A percentile compares a stretch with the other conserved stretches of the same genome.
Conservation (phyloP, 176 grass and related monocot species). For the Carex pumila region DNA sequence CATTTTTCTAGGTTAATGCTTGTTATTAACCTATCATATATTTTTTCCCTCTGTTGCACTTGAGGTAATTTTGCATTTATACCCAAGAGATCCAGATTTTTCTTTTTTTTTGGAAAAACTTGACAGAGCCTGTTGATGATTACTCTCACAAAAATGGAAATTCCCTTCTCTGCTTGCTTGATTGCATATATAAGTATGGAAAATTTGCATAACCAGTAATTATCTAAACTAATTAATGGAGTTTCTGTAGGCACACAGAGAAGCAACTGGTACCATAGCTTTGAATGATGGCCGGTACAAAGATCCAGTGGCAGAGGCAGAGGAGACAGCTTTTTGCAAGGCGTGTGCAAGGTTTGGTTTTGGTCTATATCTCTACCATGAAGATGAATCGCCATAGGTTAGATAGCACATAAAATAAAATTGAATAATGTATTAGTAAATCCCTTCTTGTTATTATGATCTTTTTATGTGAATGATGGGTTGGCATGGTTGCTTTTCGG, state of each 20-base stretch:
- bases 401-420: slow-evolving; percentile 2
- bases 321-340: slow-evolving; percentile 56
- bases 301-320: slow-evolving; percentile 44
- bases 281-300: slow-evolving; percentile 37
- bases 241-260: slow-evolving; percentile 42
- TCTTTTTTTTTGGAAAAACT: no score
- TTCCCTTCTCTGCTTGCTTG: no score
- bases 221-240: not conserved
- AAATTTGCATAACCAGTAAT: not conserved
- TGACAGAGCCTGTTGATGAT: no score
- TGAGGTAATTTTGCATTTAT: not conserved
- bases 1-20: not conserved
- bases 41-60: not conserved
- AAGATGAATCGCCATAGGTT: slow-evolving; percentile 34
- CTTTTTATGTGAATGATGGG: not conserved
- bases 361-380: slow-evolving; percentile 55
- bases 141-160: no score
- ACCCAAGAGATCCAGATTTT: not conserved
- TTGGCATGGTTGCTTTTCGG: not conserved
- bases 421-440: slow-evolving; percentile 10
- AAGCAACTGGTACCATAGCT: slow-evolving; percentile 55
- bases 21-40: not conserved
- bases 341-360: slow-evolving; percentile 56
- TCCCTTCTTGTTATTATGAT: not conserved
- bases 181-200: not conserved